phyloP scores from a whole-genome alignment of 148 eudicot genomes.

The Vaccinium myrtillus region DNA sequence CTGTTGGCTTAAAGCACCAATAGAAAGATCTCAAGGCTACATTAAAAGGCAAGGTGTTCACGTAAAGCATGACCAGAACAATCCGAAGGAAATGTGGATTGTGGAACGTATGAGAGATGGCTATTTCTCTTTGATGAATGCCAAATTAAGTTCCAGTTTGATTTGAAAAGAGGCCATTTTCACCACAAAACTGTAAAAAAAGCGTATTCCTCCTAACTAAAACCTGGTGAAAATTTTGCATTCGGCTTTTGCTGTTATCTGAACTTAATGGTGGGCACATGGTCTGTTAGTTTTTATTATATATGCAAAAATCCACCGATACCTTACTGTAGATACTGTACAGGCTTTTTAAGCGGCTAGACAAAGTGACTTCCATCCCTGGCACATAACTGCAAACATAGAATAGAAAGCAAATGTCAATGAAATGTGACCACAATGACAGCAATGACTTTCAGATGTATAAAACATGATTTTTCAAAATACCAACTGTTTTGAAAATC shows the following conservation, averaged over 20 bases:
- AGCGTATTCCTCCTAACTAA: neutral
- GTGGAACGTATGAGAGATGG: neutral
- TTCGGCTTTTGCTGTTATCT: neutral
- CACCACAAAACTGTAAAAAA: neutral
- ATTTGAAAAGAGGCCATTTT: neutral
- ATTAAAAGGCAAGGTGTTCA: neutral
- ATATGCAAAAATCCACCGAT: constrained; percentile 5
- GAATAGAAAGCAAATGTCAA: constrained; percentile 18
- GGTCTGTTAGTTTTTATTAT: neutral
- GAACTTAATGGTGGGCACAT: neutral
- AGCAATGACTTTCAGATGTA: constrained; percentile 8
- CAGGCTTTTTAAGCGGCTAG: constrained; percentile 89
- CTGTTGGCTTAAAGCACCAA: neutral
- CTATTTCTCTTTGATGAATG: neutral
- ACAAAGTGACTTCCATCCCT: constrained; percentile 91
- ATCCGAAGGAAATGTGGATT: neutral
- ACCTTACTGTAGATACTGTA: constrained; percentile 94
- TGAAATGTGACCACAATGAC: constrained; percentile 13
- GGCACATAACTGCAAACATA: constrained; percentile 77
- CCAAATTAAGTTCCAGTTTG: neutral
- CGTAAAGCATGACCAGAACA: neutral
- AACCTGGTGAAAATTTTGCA: neutral
- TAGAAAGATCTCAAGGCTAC: neutral
- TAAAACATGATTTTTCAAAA: constrained; percentile 4
- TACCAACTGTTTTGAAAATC: neutral